Base-by-base conservation (phyloP, 176 grass and related monocot genomes). In the Cenchrus fungigraminus region DNA sequence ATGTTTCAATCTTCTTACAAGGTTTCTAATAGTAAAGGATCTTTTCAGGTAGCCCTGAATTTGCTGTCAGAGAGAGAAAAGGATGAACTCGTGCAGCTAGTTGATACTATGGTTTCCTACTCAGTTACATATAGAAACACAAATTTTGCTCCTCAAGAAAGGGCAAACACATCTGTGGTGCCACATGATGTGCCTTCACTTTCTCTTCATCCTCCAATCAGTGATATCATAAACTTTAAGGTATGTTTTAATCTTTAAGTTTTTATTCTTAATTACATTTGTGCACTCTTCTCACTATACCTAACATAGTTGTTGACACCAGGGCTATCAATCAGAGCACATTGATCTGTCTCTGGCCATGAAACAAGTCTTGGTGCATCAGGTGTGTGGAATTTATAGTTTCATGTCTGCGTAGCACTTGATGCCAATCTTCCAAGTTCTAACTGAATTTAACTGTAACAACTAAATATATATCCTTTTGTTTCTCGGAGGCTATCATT, bases 31-130 rank as follows among this genome's bases (percentile, higher is more conserved):
- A 76, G 52, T 45, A 15, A 20, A 32, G 9, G 9, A 37, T 51
- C 22, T 86, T 74, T 86, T 80, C 89, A 98, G 93, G 97, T 92
- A 62, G 93, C 93, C 63, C 79, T 91, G 66, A 88, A 96, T 94
- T 88, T 96, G 74, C 65, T 92, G 47, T 96, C 91, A 47, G 86
- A 96, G 71, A 96, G 90, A 86, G 93, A 94, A 82, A 98, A 92
- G 68, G 71, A 98, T 82, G 91, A 95, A 51, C 86, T 95, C 16
- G 74, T 74, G 76, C 80, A 95, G 65, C 86, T 98, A 83, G 86
- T 95, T 76, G 91, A 98, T 92, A 94, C 97, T 20, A 98, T 98
- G 93, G 91, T 95, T 81, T 89, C 89, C 52, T 92, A 94, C 73
- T 98, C 89, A 82, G 77, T 98, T 81, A 92, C 89, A 59, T 98